Evolutionary conservation across 2,329 filamentous ascomycete genomes (phyloP).

Genomic region (Fonsecaea erecta): DNA sequence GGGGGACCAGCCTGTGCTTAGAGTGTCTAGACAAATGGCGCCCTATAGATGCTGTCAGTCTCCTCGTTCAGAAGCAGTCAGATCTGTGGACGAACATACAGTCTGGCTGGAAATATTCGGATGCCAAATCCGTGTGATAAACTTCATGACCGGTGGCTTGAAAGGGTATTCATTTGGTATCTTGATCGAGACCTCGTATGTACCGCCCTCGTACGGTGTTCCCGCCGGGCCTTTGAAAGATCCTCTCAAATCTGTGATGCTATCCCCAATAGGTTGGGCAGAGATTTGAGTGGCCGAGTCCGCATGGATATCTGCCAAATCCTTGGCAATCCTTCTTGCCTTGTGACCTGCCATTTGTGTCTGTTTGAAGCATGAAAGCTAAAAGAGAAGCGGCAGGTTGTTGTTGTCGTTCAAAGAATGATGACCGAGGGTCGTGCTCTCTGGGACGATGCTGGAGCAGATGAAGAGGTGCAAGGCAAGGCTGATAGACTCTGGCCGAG

Average conservation of each 20-base stretch:
- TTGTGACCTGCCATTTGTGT: constrained; percentile 60
- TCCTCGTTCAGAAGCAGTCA: neutral
- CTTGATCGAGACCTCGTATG: constrained; percentile 79
- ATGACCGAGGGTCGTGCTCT: neutral
- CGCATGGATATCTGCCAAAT: constrained; percentile 54
- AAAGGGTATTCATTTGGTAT: constrained; percentile 93
- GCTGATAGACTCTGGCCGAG: neutral
- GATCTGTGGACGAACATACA: constrained; percentile 56
- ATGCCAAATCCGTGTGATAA: constrained; percentile 94
- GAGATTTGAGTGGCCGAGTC: constrained; percentile 79
- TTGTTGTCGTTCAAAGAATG: neutral
- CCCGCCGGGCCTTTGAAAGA: constrained; percentile 85
- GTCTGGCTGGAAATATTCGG: constrained; percentile 95
- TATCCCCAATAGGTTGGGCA: constrained; percentile 67
- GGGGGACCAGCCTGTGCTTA: constrained; percentile 89
- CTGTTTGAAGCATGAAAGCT: neutral
- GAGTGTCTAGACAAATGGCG: constrained; percentile 93
- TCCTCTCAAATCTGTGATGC: constrained; percentile 81
- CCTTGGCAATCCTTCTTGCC: constrained; percentile 59
- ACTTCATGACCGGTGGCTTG: constrained; percentile 86
- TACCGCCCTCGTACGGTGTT: constrained; percentile 89
- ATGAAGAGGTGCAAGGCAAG: neutral
- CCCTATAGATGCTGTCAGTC: constrained; percentile 61
- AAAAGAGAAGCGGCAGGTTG: neutral
- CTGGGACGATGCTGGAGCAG: neutral